Evolutionary conservation across 2,329 filamentous ascomycete genomes (phyloP).

Genomic region (Nectriaceae sp.): DNA sequence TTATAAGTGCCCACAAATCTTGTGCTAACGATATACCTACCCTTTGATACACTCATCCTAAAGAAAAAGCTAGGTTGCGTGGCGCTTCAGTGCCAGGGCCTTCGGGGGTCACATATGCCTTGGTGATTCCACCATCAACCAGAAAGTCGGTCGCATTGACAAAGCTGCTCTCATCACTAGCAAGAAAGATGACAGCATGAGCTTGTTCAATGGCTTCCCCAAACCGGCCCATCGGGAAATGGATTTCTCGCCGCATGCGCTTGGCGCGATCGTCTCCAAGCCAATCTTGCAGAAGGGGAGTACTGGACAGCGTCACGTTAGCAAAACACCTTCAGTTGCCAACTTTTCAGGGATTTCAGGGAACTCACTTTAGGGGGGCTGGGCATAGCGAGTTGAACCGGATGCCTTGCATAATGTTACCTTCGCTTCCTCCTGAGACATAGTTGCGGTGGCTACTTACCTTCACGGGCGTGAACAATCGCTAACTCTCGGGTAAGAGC

Average conservation of each 20-base stretch:
- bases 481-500: conserved; percentile 74
- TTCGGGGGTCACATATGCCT: conserved; percentile 40
- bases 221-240: conserved; percentile 75
- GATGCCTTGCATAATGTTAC: conserved; percentile 47
- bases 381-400: conserved; percentile 76
- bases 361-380: conserved; percentile 66
- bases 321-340: too few species aligned
- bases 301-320: too few species aligned
- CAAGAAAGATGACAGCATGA: conserved; percentile 72
- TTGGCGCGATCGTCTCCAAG: conserved; percentile 72
- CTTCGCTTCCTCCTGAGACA: too few species aligned
- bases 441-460: too few species aligned
- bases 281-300: conserved; percentile 75
- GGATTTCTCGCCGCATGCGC: conserved; percentile 70
- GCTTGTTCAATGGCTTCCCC: conserved; percentile 79
- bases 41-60: too few species aligned
- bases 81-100: conserved; percentile 6
- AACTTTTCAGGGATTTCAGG: too few species aligned
- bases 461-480: conserved; percentile 71
- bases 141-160: conserved; percentile 74
- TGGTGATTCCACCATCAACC: conserved; percentile 72
- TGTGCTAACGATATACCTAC: too few species aligned
- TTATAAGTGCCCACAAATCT: too few species aligned
- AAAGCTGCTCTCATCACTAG: conserved; percentile 74
- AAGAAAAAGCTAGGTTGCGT: background rate